A percentile compares a stretch with the other conserved stretches of the same genome.
phyloP scores from a whole-genome alignment of 2,329 filamentous ascomycete species.

The Periconia digitata region DNA sequence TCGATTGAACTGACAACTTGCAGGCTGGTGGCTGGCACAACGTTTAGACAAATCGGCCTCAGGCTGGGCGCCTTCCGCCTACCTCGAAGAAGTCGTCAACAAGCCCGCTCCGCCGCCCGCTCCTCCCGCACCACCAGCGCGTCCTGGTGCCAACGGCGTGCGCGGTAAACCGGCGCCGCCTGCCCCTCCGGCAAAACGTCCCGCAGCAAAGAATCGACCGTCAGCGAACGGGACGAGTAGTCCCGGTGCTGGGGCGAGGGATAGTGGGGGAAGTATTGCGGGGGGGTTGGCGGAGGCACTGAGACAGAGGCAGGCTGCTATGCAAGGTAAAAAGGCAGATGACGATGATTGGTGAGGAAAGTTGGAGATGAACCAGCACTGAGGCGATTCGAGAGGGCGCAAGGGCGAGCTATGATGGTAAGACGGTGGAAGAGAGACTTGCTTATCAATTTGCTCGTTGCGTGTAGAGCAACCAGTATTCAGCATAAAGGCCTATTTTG shows the following conservation, averaged over 20 bases:
- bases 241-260: conserved; percentile 41
- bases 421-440: neutral
- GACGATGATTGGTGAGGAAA: conserved; percentile 41
- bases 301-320: conserved; percentile 52
- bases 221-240: conserved; percentile 58
- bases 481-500: too few relatives aligned
- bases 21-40: conserved; percentile 96
- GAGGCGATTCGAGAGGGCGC: neutral
- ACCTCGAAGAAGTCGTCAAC: conserved; percentile 77
- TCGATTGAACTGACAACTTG: conserved; percentile 15
- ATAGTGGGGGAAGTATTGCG: conserved; percentile 48
- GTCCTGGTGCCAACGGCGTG: conserved; percentile 63
- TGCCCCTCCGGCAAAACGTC: conserved; percentile 78
- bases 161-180: conserved; percentile 71
- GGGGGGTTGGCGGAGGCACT: conserved; percentile 55
- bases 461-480: too few relatives aligned
- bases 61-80: conserved; percentile 92
- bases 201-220: conserved; percentile 68
- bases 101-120: conserved; percentile 59
- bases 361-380: neutral
- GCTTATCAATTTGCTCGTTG: neutral
- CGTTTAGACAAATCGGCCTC: conserved; percentile 67
- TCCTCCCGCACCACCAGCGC: conserved; percentile 45
- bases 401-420: neutral
- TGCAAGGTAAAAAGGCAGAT: conserved; percentile 44